Conservation (phyloP, 305 asterid genomes). For the Solanum chacoense region DNA sequence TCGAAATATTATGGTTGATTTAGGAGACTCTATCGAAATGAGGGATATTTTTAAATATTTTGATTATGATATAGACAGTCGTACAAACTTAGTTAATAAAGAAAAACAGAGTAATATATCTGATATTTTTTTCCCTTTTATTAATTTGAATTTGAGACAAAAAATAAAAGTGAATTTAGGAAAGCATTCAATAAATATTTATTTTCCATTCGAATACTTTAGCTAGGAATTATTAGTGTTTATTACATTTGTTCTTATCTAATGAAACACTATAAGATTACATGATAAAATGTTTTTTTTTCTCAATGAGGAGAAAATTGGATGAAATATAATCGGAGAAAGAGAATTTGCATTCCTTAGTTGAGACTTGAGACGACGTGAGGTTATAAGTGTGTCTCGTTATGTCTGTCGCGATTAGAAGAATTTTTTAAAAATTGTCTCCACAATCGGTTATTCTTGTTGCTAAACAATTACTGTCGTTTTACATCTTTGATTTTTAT, state of each 20-base stretch:
- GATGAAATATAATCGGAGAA: neutral
- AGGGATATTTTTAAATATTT: neutral
- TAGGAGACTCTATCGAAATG: neutral
- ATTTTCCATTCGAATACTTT: neutral
- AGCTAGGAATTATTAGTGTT: neutral
- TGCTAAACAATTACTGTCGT: neutral
- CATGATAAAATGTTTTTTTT: neutral
- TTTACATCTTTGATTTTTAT: neutral
- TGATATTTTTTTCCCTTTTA: neutral
- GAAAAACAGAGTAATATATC: rapidly evolving
- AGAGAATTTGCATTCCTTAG: neutral
- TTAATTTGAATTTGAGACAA: neutral
- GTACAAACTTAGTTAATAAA: neutral
- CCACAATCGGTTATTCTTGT: rapidly evolving
- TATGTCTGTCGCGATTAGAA: neutral
- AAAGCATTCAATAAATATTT: neutral
- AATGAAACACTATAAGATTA: neutral
- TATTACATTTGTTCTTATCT: neutral
- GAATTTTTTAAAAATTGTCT: neutral
- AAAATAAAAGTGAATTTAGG: neutral
- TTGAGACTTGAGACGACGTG: neutral
- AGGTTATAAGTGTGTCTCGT: neutral
- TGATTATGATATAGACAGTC: neutral
- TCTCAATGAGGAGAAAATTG: neutral
- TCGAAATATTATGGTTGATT: neutral